Base-by-base conservation (phyloP, 1,284 basidiomycete genomes). In the Tylopilus orsonianus region DNA sequence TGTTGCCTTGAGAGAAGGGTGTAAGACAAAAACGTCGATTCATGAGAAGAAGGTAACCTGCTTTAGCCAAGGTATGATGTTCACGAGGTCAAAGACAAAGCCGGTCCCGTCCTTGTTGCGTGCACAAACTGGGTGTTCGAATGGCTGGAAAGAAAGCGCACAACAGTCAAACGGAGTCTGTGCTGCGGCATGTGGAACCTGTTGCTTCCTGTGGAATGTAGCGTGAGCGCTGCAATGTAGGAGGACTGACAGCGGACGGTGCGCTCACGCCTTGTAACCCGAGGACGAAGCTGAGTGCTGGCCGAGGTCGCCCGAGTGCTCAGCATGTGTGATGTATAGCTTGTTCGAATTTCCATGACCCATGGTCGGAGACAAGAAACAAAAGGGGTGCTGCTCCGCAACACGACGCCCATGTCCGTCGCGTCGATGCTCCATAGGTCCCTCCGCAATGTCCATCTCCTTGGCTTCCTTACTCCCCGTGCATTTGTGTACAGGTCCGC, bases 31-130 rank as follows among this genome's bases (percentile, higher is more conserved):
- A 40, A 43, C 12, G 33, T 37, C 27, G 52, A 52, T 49, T 48
- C 42, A 50, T 45, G 32, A 46, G 30, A 46, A 19, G 50, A 32
- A 41, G 18, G 48, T 19, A n/a, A 77, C 84, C 57, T 61, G 88
- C 93, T 96, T 91, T 39, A 97, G 76, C 82, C 92, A 97, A 27
- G 94, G 93, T 32, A 96, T 86, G 58, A 97, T 93, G 65, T 92
- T 93, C 42, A 91, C 77, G 42, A 95, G 71, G 57, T 95, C 91
- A 65, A 92, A 93, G n/a, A 90, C 87, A 42, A 71, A 72, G 9
- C 90, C 89, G 1, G 86, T 89, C 24, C 88, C 87, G 61, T 92
- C 89, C 27, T 75, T 64, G 59, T 90, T 90, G 27, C 85, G 78
- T 1, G 91, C 89, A 59, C 91, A 93, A 7, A 97, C 94, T 0